Evolutionary conservation across 305 asterid genomes (phyloP), one percentile per base, ranked within the genome.

Genomic region (Petunia hybrid): DNA sequence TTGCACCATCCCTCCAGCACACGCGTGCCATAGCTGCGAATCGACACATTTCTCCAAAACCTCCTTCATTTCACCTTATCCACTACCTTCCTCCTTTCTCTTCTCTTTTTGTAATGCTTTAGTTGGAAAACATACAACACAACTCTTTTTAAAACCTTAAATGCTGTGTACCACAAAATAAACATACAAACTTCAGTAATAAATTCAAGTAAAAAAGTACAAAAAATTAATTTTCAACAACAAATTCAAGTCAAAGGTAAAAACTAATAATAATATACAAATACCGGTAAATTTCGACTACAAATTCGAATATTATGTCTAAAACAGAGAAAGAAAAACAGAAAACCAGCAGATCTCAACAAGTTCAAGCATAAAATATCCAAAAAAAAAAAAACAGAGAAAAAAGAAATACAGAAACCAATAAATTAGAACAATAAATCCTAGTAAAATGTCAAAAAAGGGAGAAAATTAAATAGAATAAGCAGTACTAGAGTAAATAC

Each of bases 1-100:
- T 77, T 91, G 95, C 64, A 91, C 97, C 96, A 92, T 89, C 40
- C 93, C 95, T 42, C 98, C 98, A 0, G 98, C 98, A 70, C 97
- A 93, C 8, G 98, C 98, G 71, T 95, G 96, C 98, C 98, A 95
- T 57, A 93, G 80, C 85, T 92, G 94, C 3, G 95, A 85, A 77
- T 91, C 94, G 90, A 93, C 79, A 80, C 78, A 82, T 81, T 84
- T 91, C 85, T 89, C 97, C 55, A 80, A 78, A 82, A 66, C 80
- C 85, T 90, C 95, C 87, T 85, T 84, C 91, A 84, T 88, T 56
- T 69, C 53, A 22, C 45, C 65, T 13, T 35, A 73, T 73, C 63
- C 63, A 51, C 14, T 53, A 51, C 35, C 46, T 10, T 51, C 31
- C 31, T 73, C n/a, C 36, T 73, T 7, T 5, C 22, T 12, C 46